Evolutionary conservation across 2,329 filamentous ascomycete genomes (phyloP).

Genomic region (Curvularia sp.): DNA sequence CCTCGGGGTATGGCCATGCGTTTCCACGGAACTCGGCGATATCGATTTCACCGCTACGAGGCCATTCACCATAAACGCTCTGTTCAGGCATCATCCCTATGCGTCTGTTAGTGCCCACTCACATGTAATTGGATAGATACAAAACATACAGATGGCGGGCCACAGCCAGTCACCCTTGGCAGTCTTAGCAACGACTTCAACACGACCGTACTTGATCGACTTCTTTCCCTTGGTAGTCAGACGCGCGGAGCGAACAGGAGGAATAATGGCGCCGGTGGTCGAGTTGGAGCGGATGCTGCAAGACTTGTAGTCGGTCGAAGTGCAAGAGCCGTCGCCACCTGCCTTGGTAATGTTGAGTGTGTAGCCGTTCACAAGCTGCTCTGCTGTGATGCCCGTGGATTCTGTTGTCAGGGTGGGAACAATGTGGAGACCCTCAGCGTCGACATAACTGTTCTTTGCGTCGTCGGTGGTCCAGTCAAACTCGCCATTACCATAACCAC

Average conservation of each 20-base stretch:
- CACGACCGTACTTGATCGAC: conserved; percentile 78
- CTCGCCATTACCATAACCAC: conserved; percentile 71
- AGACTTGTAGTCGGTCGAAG: conserved; percentile 62
- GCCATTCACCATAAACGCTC: conserved; percentile 76
- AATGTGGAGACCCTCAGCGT: conserved; percentile 73
- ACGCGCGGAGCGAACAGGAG: conserved; percentile 76
- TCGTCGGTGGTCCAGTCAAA: conserved; percentile 76
- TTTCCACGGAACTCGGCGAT: conserved; percentile 82
- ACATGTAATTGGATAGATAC: no score
- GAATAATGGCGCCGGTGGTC: conserved; percentile 76
- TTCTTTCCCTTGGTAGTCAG: conserved; percentile 75
- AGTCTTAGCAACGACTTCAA: conserved; percentile 78
- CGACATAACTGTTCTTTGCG: conserved; percentile 76
- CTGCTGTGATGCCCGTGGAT: conserved; percentile 69
- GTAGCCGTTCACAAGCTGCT: conserved; percentile 65
- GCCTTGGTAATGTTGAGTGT: conserved; percentile 37
- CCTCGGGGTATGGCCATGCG: conserved; percentile 71
- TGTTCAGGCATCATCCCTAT: conserved; percentile 64
- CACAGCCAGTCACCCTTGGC: conserved; percentile 83
- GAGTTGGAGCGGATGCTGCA: conserved; percentile 77
- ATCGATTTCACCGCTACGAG: conserved; percentile 80
- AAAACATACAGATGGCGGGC: conserved; percentile 73
- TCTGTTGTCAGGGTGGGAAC: conserved; percentile 73
- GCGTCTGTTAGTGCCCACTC: conserved; percentile 37
- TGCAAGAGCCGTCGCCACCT: conserved; percentile 65